Conservation (phyloP, 805 yeast genomes). For the Helenozyma rhizophorensis region DNA sequence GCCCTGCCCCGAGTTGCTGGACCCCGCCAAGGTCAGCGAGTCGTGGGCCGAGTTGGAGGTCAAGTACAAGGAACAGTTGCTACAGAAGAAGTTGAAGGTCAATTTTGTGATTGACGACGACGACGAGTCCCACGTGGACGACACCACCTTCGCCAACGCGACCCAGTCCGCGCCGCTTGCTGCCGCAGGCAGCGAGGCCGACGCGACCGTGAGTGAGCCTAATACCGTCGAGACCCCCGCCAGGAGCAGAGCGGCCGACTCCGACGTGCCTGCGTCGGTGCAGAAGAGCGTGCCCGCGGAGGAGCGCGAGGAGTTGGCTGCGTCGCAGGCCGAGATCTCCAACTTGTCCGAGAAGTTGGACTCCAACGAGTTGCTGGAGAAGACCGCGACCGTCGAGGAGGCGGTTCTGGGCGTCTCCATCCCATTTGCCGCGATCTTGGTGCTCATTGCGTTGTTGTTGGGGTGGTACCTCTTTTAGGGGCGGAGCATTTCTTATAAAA, state of each 20-base stretch:
- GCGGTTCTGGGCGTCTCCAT: slow-evolving; percentile 49
- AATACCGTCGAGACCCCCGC: slow-evolving; percentile 3
- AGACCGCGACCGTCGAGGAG: slow-evolving; percentile 20
- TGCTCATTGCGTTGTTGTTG: slow-evolving; percentile 49
- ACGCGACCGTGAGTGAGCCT: slow-evolving; percentile 9
- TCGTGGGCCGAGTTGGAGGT: slow-evolving; percentile 73
- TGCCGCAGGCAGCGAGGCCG: slow-evolving; percentile 12
- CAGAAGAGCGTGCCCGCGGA: slow-evolving; percentile 4
- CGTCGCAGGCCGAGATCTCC: slow-evolving; percentile 40
- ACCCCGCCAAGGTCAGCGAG: slow-evolving; percentile 55
- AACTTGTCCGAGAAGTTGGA: slow-evolving; percentile 43
- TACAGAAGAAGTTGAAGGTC: slow-evolving; percentile 66
- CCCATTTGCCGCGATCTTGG: slow-evolving; percentile 47
- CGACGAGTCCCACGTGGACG: slow-evolving; percentile 16
- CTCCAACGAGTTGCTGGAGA: slow-evolving; percentile 27
- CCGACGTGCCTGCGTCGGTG: slow-evolving; percentile 6
- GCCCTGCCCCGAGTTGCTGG: slow-evolving; percentile 64
- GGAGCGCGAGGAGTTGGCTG: slow-evolving; percentile 31
- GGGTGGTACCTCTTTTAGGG: slow-evolving; percentile 67
- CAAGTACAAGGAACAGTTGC: slow-evolving; percentile 49
- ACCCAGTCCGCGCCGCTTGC: slow-evolving; percentile 14
- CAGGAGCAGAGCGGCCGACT: slow-evolving; percentile 4
- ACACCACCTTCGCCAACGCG: slow-evolving; percentile 18
- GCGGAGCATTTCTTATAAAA: no score
- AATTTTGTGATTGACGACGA: slow-evolving; percentile 40